Conservation (phyloP, 2,329 filamentous ascomycete genomes). For the Colletotrichum sp. region DNA sequence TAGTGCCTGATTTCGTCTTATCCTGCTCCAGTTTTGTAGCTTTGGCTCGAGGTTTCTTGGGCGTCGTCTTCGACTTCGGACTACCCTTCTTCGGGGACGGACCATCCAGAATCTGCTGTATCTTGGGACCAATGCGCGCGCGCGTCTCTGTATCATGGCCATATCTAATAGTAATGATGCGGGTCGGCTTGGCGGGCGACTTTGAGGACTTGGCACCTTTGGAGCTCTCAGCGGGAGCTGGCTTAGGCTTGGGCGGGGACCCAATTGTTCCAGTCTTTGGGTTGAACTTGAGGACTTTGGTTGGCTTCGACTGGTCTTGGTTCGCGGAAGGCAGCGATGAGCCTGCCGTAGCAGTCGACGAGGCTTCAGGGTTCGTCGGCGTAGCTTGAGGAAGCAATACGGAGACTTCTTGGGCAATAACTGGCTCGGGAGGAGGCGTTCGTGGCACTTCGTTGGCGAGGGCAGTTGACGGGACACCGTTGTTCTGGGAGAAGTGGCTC, state of each 20-base stretch:
- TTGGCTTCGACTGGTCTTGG: conserved; percentile 29
- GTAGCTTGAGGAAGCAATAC: neutral
- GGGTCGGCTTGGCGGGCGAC: neutral
- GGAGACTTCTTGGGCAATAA: neutral
- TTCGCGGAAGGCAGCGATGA: neutral
- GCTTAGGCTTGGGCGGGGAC: conserved; percentile 63
- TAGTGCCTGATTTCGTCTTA: conserved; percentile 30
- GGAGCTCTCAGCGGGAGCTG: conserved; percentile 22
- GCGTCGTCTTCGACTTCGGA: conserved; percentile 28
- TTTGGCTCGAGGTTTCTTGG: conserved; percentile 28
- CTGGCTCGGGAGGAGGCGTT: neutral
- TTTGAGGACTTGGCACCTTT: conserved; percentile 4
- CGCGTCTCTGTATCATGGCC: conserved; percentile 44
- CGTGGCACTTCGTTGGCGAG: neutral
- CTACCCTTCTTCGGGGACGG: conserved; percentile 6
- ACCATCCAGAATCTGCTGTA: conserved; percentile 65
- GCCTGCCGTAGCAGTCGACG: neutral
- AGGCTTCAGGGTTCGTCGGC: neutral
- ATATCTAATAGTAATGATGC: conserved; percentile 7
- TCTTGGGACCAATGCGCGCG: conserved; percentile 59
- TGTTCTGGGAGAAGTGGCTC: conserved; percentile 25
- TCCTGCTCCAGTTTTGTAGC: conserved; percentile 28
- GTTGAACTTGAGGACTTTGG: conserved; percentile 58
- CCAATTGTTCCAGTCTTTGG: conserved; percentile 66
- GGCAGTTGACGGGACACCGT: neutral